These are phyloP conservation scores for Colletotrichum destructivum DNA, from an alignment of 2,329 filamentous ascomycete species.

Conservation along the genomic window DNA sequence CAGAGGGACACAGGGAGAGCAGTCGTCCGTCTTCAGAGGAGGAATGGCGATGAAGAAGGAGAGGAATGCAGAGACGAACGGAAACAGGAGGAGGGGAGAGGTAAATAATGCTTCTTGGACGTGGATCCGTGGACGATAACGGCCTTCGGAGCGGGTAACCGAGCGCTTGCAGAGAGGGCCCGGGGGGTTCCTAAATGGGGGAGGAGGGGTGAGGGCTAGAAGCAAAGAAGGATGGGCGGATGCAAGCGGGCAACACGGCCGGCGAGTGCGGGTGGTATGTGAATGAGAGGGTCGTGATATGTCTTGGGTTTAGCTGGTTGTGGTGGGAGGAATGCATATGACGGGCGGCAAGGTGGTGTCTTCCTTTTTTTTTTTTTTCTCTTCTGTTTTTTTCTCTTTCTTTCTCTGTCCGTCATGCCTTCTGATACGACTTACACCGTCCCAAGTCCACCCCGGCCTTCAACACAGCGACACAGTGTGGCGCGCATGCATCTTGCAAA, in stretches of 20 bases:
- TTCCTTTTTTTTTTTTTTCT: slow-evolving; percentile 5
- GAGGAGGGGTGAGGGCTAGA: slow-evolving; percentile 12
- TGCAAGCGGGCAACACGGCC: slow-evolving; percentile 36
- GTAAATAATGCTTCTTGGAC: slow-evolving; percentile 36
- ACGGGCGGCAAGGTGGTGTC: slow-evolving; percentile 21
- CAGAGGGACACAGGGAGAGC: slow-evolving; percentile 10
- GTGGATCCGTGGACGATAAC: slow-evolving; percentile 42
- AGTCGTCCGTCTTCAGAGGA: slow-evolving; percentile 35
- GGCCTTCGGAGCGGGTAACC: slow-evolving; percentile 24
- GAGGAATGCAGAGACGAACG: slow-evolving; percentile 37
- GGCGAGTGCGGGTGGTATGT: slow-evolving; percentile 28
- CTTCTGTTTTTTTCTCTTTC: not conserved
- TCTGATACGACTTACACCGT: slow-evolving; percentile 39
- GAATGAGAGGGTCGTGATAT: not conserved
- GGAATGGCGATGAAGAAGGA: slow-evolving; percentile 17
- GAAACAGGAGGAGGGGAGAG: slow-evolving; percentile 33
- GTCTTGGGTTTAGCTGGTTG: slow-evolving; percentile 18
- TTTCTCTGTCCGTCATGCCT: not conserved
- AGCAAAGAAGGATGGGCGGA: slow-evolving; percentile 32
- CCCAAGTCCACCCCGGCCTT: not conserved
- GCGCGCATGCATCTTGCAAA: slow-evolving; percentile 2
- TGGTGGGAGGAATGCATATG: slow-evolving; percentile 40
- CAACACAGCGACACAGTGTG: slow-evolving; percentile 30
- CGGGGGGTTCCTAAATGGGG: slow-evolving; percentile 29
- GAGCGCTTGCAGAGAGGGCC: slow-evolving; percentile 36